These are phyloP conservation scores for Ogataea sp. DNA, from an alignment of 805 yeast species.

Conservation along the genomic window DNA sequence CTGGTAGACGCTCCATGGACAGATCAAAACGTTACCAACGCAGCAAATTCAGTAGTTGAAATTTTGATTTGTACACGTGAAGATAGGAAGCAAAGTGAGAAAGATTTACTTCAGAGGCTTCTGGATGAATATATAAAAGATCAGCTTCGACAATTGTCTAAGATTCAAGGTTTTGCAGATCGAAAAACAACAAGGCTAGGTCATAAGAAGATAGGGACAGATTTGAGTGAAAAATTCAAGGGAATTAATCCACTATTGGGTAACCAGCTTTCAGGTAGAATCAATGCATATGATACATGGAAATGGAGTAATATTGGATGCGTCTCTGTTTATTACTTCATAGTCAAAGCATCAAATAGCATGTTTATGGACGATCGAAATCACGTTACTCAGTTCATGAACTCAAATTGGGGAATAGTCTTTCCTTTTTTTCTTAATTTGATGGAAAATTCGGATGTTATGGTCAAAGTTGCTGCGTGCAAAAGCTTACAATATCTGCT, in stretches of 20 bases:
- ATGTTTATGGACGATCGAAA: neutral
- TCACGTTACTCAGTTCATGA: conserved; percentile 5
- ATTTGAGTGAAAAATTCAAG: conserved; percentile 2
- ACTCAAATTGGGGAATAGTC: conserved; percentile 17
- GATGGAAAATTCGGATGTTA: conserved; percentile 20
- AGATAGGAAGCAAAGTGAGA: neutral
- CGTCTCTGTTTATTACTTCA: conserved; percentile 7
- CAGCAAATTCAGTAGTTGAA: neutral
- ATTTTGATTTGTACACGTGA: no score
- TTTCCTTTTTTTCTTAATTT: conserved; percentile 18
- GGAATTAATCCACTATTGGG: conserved; percentile 13
- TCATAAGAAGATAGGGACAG: neutral
- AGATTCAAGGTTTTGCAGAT: neutral
- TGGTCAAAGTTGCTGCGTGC: conserved; percentile 17
- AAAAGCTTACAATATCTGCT: conserved; percentile 6
- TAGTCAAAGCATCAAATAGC: conserved; percentile 1
- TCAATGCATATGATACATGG: conserved; percentile 14
- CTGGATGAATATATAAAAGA: neutral
- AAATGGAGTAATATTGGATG: conserved; percentile 7
- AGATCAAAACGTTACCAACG: neutral
- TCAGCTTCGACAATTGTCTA: neutral
- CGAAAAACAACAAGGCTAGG: neutral
- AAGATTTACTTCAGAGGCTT: neutral
- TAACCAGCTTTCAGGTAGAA: conserved; percentile 6
- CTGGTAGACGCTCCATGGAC: neutral